Evolutionary conservation across 1,139 yeast genomes (phyloP), one percentile per base, ranked within the genome.

Genomic region (Magnusiomyces suaveolens): DNA sequence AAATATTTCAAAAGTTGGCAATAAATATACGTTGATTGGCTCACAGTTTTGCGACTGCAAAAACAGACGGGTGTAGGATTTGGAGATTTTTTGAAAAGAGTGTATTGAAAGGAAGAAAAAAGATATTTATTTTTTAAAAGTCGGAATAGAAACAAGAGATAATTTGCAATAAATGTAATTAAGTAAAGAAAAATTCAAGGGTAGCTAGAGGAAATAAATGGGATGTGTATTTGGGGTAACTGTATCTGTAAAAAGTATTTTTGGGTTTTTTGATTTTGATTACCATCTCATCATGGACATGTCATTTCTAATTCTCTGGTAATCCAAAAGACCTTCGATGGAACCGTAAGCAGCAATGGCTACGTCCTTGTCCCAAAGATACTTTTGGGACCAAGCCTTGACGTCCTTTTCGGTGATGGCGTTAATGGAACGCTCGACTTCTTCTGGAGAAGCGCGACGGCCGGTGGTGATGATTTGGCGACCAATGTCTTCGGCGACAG

Each of bases 401-500:
- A 92, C 87, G 67, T 89, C 97, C 50, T 82, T 78, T 64, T 80
- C 84, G 8, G 89, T 79, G 56, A 92, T 87, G 51, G 79, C 74
- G 63, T 89, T 90, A 24, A 92, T 95, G 60, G 86, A 78, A 60
- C 83, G 82, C 68, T 90, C 92, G 14, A 90, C 94, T 63, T 90
- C 95, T 69, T 87, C 96, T 2, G 98, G 97, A 18, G 94, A 78
- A 63, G 88, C 77, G 66, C 97, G 81, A 65, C 79, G 82, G 43
- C 98, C 98, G 2, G 97, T 90, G 55, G 96, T 90, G 51, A 92
- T 95, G 59, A 92, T 77, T 71, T 94, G 98, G 69, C 98, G 83
- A 43, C 98, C 98, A 64, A 94, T 88, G 71, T 92, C 98, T 71
- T 92, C 99, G 38, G 97, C 97, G 57, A 90, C 84, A 2, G 97